Evolutionary conservation across 345 rosid genomes (phyloP), one percentile per base, ranked within the genome.

Genomic region (Eucalyptus tenuipes): DNA sequence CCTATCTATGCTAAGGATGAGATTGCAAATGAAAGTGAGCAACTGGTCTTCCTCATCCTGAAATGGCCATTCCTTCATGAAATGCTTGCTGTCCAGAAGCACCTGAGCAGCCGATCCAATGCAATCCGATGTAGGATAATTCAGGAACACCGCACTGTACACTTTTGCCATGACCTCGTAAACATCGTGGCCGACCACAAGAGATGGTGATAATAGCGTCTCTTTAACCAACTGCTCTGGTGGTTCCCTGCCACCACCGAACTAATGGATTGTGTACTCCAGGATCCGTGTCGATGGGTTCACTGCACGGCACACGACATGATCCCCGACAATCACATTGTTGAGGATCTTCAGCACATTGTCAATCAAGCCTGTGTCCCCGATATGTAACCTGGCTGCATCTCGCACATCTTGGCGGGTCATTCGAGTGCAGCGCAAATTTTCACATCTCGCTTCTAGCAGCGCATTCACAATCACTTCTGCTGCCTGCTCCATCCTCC

Each of bases 301-400:
- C 57, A 95, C 95, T 50, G 91, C 91, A 37, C 98, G 95, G 7
- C 90, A 88, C 47, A 97, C 95, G 42, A 95, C 87, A 87, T 92
- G 87, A 68, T 88, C 89, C 71, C 95, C 96, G 31, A 97, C 91
- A 10, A 93, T 91, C 24, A 96, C 99, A 88, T 97, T 96, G 91
- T 94, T 94, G 97, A 97, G 93, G 6, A 96, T 94, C 87, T 97
- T 96, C 90, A 97, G 88, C 52, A 97, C 98, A 86, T 95, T 95
- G 88, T 97, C 99, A 5, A 96, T 92, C 92, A 97, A 91, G 27
- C 99, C 99, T 1, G 98, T 96, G 88, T 97, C 99, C 13, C 99
- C 99, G 47, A 97, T 96, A 87, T 95, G 97, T 92, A 94, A 91
- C 90, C 99, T 91, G 87, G 99, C 99, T 52, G 98, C 94, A 92